Evolutionary conservation across 495 filamentous ascomycete species (phyloP).

Genomic region (Trichocladium antarcticum): DNA sequence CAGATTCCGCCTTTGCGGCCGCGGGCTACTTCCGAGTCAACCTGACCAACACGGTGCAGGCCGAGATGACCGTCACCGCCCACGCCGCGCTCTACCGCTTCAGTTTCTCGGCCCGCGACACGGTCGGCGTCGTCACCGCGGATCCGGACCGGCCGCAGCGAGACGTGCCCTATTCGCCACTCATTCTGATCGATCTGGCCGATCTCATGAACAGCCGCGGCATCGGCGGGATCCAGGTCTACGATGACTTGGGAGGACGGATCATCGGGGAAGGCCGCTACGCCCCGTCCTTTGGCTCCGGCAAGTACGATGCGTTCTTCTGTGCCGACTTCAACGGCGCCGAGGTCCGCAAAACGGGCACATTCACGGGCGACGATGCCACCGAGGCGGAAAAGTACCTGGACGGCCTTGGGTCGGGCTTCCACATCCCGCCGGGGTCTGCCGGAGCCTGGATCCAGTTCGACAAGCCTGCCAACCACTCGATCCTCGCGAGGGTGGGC

Average conservation of each 20-base stretch:
- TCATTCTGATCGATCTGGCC: constrained; percentile 53
- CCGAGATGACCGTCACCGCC: constrained; percentile 60
- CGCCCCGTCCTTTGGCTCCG: constrained; percentile 56
- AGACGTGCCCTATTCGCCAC: constrained; percentile 40
- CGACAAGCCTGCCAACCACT: constrained; percentile 29
- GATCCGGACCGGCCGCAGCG: background rate
- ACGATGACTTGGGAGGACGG: constrained; percentile 41
- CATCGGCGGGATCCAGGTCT: constrained; percentile 46
- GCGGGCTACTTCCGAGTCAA: constrained; percentile 60
- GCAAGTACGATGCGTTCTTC: constrained; percentile 48
- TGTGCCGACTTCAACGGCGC: constrained; percentile 62
- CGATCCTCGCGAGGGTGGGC: constrained; percentile 50
- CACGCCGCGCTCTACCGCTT: constrained; percentile 61
- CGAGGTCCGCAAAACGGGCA: constrained; percentile 45
- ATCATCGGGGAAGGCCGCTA: constrained; percentile 55
- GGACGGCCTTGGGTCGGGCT: constrained; percentile 29
- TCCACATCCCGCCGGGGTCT: constrained; percentile 42
- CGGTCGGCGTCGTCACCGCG: constrained; percentile 1
- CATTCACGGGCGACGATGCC: constrained; percentile 36
- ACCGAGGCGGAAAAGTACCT: constrained; percentile 39
- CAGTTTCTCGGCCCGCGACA: constrained; percentile 38
- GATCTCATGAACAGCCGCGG: constrained; percentile 51
- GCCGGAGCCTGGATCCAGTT: constrained; percentile 56
- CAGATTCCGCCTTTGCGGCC: constrained; percentile 43
- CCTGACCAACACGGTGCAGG: constrained; percentile 49